Base-by-base conservation (phyloP, 208 protist genomes). In the Trypanosoma scelopori region DNA sequence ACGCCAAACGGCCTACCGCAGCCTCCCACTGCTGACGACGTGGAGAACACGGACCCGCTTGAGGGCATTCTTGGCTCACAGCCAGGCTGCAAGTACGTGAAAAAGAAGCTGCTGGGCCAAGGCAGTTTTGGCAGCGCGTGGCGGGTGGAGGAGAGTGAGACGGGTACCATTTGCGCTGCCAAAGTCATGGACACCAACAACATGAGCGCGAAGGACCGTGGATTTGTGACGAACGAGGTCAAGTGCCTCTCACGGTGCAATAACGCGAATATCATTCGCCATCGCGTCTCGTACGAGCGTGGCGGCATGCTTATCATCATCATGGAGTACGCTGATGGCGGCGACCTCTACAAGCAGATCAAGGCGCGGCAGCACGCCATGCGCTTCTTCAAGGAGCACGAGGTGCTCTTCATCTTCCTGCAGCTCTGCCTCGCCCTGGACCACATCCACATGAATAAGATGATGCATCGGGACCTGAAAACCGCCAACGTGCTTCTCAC, bases 181-280 rank as follows among this genome's bases (percentile, higher is more conserved):
- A 97, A 97, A 79, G 85, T 97, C 60, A 97, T 97, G 69, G 84
- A 95, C 65, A 72, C 94, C 6, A 85, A 87, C 51, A 88, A 71
- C 48, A 96, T 97, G 92, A 84, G 68, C 27, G 69, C 76, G 25
- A 95, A 95, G 72, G 95, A 98, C 52, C 76, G 89, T 25, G 84
- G 84, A 23, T 96, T 97, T 62, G 93, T 95, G 11, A 93, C 85
- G 43, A 98, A 98, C 65, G 95, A 98, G 71, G 90, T 97, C 35
- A 88, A 93, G 67, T 85, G 96, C 48, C 90, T 98, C 35, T 89
- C 86, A n/a, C 76, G 83, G 5, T 91, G 92, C 76, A 76, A 84
- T 57, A 94, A 97, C 77, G 89, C 92, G 9, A 92, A 97, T 77
- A 97, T 98, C 48, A 87, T 97, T 5, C 77, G 80, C 28, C 97